A percentile compares a stretch with the other conserved stretches of the same genome.
Evolutionary conservation across 2,329 filamentous ascomycete genomes (phyloP).

Genomic region (Colletotrichum lini): DNA sequence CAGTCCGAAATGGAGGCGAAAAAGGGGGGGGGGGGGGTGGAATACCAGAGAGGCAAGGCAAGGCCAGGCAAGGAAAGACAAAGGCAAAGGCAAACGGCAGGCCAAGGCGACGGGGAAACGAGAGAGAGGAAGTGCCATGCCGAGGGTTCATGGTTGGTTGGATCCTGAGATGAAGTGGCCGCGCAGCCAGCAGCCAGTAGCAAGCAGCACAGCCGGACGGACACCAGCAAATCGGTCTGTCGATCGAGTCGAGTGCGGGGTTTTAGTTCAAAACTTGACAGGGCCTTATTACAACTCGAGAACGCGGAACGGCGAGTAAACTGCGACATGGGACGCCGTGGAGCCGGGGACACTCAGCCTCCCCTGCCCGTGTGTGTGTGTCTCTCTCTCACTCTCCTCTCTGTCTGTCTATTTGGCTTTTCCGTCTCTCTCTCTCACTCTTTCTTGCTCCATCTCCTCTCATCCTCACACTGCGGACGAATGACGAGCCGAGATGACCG

Average conservation of each 20-base stretch:
- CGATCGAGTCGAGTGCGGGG: conserved; percentile 40
- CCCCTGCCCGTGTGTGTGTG: background rate
- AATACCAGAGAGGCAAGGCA: background rate
- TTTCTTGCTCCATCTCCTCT: conserved; percentile 2
- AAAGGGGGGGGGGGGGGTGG: background rate
- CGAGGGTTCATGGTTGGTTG: conserved; percentile 38
- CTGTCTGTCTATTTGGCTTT: background rate
- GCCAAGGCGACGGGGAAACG: background rate
- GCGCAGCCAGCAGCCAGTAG: conserved; percentile 1
- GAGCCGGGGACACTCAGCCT: background rate
- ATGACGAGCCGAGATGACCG: conserved; percentile 17
- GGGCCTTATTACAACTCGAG: conserved; percentile 38
- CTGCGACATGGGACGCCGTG: background rate
- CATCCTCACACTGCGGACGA: conserved; percentile 17
- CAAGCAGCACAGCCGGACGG: conserved; percentile 2
- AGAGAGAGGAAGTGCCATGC: background rate
- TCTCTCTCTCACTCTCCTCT: background rate
- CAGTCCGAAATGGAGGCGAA: background rate
- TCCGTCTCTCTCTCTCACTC: background rate
- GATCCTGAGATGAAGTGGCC: conserved; percentile 35
- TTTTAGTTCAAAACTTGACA: conserved; percentile 33
- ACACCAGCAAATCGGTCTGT: conserved; percentile 29
- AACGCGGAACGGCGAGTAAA: background rate
- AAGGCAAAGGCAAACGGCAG: background rate
- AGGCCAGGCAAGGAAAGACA: conserved; percentile 1